Evolutionary conservation across 768 basidiomycete species (phyloP).

Genomic region (Baorangia bicolor): DNA sequence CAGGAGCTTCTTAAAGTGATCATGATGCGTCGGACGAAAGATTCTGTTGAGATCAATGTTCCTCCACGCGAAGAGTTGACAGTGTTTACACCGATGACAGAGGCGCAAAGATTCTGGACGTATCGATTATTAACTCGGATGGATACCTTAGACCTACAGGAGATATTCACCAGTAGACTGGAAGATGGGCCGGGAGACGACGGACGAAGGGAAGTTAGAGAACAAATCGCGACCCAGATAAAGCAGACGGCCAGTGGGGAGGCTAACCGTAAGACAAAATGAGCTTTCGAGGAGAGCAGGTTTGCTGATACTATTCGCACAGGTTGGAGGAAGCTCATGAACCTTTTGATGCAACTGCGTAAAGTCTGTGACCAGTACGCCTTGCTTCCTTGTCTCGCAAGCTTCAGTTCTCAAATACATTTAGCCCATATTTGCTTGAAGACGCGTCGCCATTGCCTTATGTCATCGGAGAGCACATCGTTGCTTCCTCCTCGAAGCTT

Average conservation of each 20-base stretch:
- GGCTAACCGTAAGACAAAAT: constrained; percentile 27
- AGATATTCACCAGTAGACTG: constrained; percentile 42
- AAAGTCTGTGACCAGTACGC: constrained; percentile 69
- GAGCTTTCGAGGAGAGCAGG: not conserved
- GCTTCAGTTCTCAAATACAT: constrained; percentile 3
- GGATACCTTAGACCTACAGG: constrained; percentile 46
- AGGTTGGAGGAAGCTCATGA: constrained; percentile 61
- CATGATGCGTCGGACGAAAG: constrained; percentile 64
- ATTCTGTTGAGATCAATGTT: constrained; percentile 45
- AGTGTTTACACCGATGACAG: constrained; percentile 55
- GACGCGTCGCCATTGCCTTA: constrained; percentile 51
- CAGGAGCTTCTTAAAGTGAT: constrained; percentile 48
- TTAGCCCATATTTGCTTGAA: constrained; percentile 52
- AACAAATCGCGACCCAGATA: constrained; percentile 40
- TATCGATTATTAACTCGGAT: constrained; percentile 53
- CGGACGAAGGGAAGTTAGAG: constrained; percentile 41
- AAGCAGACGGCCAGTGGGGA: constrained; percentile 30
- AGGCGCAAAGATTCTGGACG: constrained; percentile 63
- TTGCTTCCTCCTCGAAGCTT: constrained; percentile 55
- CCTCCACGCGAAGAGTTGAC: constrained; percentile 59
- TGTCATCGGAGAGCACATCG: constrained; percentile 52
- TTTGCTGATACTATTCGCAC: not conserved
- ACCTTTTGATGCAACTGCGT: constrained; percentile 69
- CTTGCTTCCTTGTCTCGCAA: not conserved
- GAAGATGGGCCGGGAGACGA: constrained; percentile 32